phyloP scores from a whole-genome alignment of 2,329 filamentous ascomycete species.

The Penicillium sp. region DNA sequence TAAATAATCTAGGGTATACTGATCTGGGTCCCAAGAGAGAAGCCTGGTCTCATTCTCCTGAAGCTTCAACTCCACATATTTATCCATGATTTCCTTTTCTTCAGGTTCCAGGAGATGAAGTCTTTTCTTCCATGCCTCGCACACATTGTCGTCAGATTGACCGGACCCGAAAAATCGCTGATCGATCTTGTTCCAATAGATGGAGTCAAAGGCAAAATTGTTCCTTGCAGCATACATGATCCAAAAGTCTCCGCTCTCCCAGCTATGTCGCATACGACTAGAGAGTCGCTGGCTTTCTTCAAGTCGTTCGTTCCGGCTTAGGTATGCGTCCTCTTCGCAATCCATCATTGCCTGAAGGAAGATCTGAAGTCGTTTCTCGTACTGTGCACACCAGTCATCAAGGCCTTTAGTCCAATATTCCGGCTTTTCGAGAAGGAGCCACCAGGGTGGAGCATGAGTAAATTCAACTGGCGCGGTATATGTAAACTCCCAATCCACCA shows the following conservation, averaged over 20 bases:
- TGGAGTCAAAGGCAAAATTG: constrained; percentile 11
- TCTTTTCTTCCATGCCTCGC: constrained; percentile 10
- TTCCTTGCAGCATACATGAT: constrained; percentile 7
- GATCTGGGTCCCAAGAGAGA: constrained; percentile 14
- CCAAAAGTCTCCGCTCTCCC: constrained; percentile 14
- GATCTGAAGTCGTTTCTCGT: constrained; percentile 12
- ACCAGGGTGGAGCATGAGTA: constrained; percentile 29
- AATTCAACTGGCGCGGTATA: constrained; percentile 25
- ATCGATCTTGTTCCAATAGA: constrained; percentile 15
- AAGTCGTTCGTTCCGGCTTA: constrained; percentile 9
- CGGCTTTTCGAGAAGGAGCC: constrained; percentile 30
- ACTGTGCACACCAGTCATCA: constrained; percentile 21
- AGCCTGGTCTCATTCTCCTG: constrained; percentile 7
- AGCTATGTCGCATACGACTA: constrained; percentile 20
- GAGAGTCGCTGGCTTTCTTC: constrained; percentile 23
- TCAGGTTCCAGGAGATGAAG: constrained; percentile 4
- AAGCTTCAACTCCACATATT: constrained; percentile 8
- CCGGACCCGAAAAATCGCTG: constrained; percentile 9
- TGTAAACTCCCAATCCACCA: constrained; percentile 24
- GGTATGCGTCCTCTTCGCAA: constrained; percentile 13
- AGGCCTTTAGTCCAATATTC: constrained; percentile 29
- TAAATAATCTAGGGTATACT: constrained; percentile 2
- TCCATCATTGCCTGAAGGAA: constrained; percentile 17
- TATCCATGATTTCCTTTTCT: constrained; percentile 13
- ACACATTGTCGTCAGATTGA: background rate